Conservation (phyloP, 306 rosid genomes). For the Citrullus amarus region DNA sequence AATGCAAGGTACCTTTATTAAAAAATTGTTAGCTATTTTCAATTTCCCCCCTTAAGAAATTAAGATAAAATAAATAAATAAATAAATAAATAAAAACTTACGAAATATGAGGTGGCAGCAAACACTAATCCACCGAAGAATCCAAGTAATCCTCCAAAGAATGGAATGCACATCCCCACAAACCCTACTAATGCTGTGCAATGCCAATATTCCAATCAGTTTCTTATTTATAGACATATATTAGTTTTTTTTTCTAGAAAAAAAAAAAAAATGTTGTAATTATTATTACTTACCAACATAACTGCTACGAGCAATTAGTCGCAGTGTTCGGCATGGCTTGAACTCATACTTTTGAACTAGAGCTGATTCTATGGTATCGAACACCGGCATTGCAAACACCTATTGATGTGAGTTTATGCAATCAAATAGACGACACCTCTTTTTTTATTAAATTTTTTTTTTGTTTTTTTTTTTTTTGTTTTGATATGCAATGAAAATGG, state of each 20-base stretch:
- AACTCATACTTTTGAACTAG: slow-evolving; percentile 19
- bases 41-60: not conserved
- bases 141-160: slow-evolving; percentile 64
- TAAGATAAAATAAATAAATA: too few relatives aligned
- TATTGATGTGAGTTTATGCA: not conserved
- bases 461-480: too few relatives aligned
- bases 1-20: slow-evolving; percentile 41
- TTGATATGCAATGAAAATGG: too few relatives aligned
- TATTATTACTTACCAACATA: slow-evolving; percentile 33
- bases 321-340: slow-evolving; percentile 26
- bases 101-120: slow-evolving; percentile 54
- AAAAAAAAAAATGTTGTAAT: not conserved
- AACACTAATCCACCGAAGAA: slow-evolving; percentile 67
- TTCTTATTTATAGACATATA: too few relatives aligned
- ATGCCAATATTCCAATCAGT: not conserved
- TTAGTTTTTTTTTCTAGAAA: too few relatives aligned
- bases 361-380: slow-evolving; percentile 36
- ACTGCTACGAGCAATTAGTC: slow-evolving; percentile 21
- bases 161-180: slow-evolving; percentile 46
- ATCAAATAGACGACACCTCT: too few relatives aligned
- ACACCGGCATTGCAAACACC: slow-evolving; percentile 59
- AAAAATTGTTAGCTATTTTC: not conserved
- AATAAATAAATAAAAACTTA: slow-evolving; percentile 12
- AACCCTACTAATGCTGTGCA: slow-evolving; percentile 28
- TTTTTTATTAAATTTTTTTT: too few relatives aligned